Base-by-base conservation (phyloP, 768 basidiomycete genomes). In the Tulasnella calospora region DNA sequence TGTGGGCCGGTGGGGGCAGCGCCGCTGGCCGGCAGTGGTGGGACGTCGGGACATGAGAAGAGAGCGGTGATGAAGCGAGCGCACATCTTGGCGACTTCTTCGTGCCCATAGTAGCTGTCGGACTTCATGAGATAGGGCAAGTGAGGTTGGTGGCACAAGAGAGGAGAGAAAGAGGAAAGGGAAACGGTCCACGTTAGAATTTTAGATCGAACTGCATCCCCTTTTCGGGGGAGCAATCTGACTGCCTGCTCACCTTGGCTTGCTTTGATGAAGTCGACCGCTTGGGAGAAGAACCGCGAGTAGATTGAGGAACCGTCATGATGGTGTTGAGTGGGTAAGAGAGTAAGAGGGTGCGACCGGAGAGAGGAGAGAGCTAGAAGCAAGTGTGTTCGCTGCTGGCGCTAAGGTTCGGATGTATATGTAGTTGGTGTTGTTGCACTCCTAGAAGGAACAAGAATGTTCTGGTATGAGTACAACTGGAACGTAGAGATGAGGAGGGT, bases 41-140 rank as follows among this genome's bases (percentile, higher is more conserved):
- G 92, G 38, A 90, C 87, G 79, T 95, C 93, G 2, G 95, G 95
- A 82, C 95, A 97, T 0, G 91, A 90, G 82, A 96, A 96, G 0
- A 96, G 87, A 74, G 94, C 92, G 0, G 92, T 92, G 30, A 97
- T 94, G 83, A 96, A 96, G 0, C 92, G 88, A 0, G 88, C 90
- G 74, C 91, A 90, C 70, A 94, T 84, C 27, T 89, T 88, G 0
- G 94, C 91, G 0, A 90, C 86, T 30, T 86, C 85, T 83, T 94
- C 93, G 83, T 96, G 92, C 51, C 95, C 94, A 78, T 94, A 92
- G 83, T 82, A 86, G 21, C 83, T 83, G 79, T 85, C 84, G 30
- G 61, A 73, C 76, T 78, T 19, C 30, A 27, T 35, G 19, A 12
- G 12, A 47, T 7, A 47, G 15, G 15, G n/a, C n/a, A n/a, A 47